These are phyloP conservation scores for Leptographium flavum DNA, from an alignment of 2,329 filamentous ascomycete genomes.

Conservation along the genomic window DNA sequence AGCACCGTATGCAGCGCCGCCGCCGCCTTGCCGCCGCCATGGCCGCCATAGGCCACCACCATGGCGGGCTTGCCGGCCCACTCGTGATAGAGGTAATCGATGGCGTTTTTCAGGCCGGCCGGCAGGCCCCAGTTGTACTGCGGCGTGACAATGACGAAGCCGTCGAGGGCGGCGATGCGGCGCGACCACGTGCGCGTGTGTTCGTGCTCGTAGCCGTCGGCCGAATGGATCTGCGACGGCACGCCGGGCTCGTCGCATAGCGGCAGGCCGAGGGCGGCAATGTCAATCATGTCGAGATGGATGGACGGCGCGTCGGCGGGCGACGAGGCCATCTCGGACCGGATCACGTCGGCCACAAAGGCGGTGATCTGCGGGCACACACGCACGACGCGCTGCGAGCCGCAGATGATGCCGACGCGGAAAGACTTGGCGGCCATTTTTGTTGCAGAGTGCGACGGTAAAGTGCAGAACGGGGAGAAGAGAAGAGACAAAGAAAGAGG, in stretches of 20 bases:
- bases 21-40: conserved; percentile 18
- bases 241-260: conserved; percentile 21
- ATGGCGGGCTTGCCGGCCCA: conserved; percentile 32
- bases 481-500: not conserved
- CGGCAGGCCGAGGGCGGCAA: conserved; percentile 19
- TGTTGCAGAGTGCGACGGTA: not conserved
- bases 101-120: conserved; percentile 33
- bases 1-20: conserved; percentile 14
- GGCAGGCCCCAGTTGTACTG: conserved; percentile 35
- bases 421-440: conserved; percentile 1
- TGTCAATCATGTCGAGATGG: conserved; percentile 15
- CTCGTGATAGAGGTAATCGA: conserved; percentile 36
- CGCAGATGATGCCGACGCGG: conserved; percentile 15
- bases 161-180: conserved; percentile 17
- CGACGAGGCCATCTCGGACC: conserved; percentile 2
- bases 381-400: conserved; percentile 14
- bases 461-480: not conserved
- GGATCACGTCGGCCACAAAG: conserved; percentile 11
- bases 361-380: conserved; percentile 12
- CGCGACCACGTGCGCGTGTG: conserved; percentile 22
- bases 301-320: not conserved
- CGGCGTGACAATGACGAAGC: conserved; percentile 18
- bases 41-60: conserved; percentile 32
- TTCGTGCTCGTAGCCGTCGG: conserved; percentile 17
- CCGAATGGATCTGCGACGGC: conserved; percentile 16